Evolutionary conservation across 495 filamentous ascomycete genomes (phyloP).

Genomic region (Hypoxylon lienhwacheense): DNA sequence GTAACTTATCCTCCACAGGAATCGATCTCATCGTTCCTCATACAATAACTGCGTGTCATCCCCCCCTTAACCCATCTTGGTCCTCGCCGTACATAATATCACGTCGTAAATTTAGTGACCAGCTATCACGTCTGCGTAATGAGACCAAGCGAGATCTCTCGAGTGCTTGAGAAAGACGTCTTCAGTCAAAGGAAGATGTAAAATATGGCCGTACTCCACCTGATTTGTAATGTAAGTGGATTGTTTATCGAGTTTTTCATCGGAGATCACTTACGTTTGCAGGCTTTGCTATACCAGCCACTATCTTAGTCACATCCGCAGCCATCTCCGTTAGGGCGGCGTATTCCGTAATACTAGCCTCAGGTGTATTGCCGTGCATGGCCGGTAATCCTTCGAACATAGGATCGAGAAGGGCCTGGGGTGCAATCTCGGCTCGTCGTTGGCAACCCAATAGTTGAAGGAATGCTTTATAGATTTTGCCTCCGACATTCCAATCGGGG

Average conservation of each 20-base stretch:
- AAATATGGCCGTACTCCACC: conserved; percentile 54
- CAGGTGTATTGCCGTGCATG: conserved; percentile 58
- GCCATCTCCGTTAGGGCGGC: conserved; percentile 79
- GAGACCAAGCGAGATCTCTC: conserved; percentile 66
- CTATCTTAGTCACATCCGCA: conserved; percentile 67
- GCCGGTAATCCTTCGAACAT: conserved; percentile 65
- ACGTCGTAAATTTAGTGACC: conserved; percentile 16
- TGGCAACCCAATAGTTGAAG: conserved; percentile 58
- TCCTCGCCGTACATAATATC: conserved; percentile 1
- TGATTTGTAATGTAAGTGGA: conserved; percentile 24
- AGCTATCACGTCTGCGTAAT: conserved; percentile 51
- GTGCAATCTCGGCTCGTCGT: conserved; percentile 36
- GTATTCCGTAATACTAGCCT: conserved; percentile 53
- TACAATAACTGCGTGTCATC: too few relatives aligned
- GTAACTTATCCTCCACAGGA: not conserved
- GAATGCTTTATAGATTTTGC: conserved; percentile 81
- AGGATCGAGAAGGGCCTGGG: conserved; percentile 55
- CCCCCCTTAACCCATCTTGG: not conserved
- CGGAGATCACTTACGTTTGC: conserved; percentile 56
- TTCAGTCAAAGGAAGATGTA: conserved; percentile 70
- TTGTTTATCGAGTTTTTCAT: not conserved
- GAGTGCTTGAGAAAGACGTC: conserved; percentile 70
- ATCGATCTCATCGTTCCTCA: not conserved
- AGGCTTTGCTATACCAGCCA: conserved; percentile 56
- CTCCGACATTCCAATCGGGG: conserved; percentile 71